phyloP scores from a whole-genome alignment of 805 yeast species.

The Blastobotrys peoriensis region DNA sequence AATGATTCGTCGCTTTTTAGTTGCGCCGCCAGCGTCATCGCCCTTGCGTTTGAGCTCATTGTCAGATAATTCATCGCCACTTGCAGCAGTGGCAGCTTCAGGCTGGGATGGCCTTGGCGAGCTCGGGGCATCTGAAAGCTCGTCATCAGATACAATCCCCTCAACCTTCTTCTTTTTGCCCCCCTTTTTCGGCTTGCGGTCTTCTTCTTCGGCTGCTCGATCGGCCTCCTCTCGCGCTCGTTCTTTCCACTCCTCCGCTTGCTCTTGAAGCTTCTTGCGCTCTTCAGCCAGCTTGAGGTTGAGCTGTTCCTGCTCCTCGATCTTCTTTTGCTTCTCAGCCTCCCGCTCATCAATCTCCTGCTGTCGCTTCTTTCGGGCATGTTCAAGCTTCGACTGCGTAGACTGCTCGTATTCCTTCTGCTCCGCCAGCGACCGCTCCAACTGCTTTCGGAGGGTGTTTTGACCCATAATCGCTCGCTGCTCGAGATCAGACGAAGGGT shows the following conservation, averaged over 20 bases:
- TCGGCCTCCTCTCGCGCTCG: conserved; percentile 35
- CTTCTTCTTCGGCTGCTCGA: conserved; percentile 14
- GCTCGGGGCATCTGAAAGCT: background rate
- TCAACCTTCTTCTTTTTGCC: conserved; percentile 13
- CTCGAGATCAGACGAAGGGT: conserved; percentile 69
- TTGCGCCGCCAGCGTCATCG: background rate
- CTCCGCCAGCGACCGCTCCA: conserved; percentile 63
- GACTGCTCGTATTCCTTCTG: conserved; percentile 62
- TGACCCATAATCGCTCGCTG: conserved; percentile 85
- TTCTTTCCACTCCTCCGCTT: conserved; percentile 37
- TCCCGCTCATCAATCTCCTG: conserved; percentile 44
- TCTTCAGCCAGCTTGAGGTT: conserved; percentile 26
- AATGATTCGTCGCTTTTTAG: conserved; percentile 12
- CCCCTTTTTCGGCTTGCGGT: conserved; percentile 4
- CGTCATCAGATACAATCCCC: conserved; percentile 7
- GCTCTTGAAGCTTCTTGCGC: conserved; percentile 26
- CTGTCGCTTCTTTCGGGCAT: conserved; percentile 62
- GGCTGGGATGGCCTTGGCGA: no score
- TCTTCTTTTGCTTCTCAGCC: conserved; percentile 32
- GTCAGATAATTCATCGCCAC: conserved; percentile 13
- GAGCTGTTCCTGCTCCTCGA: conserved; percentile 24
- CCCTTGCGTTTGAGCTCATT: conserved; percentile 14
- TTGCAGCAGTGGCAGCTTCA: background rate
- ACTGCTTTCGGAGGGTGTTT: conserved; percentile 63
- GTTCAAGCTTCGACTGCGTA: conserved; percentile 56